These are phyloP conservation scores for Tulasnella sp. DNA, from an alignment of 768 basidiomycete species.

Conservation along the genomic window DNA sequence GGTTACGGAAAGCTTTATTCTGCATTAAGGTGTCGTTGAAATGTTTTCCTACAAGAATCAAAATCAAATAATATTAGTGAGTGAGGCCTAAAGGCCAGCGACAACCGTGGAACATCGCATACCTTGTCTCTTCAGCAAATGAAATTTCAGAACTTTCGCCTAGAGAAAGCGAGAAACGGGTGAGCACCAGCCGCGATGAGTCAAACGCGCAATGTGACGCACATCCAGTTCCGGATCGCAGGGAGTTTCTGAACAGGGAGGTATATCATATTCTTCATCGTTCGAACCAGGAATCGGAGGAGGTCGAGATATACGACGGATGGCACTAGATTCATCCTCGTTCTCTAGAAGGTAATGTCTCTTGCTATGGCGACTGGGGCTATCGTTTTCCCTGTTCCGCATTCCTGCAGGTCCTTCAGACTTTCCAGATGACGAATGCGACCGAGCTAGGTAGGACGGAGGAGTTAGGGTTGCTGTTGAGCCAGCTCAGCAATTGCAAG, in stretches of 20 bases:
- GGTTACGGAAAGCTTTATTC: conserved; percentile 88
- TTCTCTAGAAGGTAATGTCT: not conserved
- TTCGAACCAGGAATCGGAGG: conserved; percentile 43
- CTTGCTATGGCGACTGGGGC: not conserved
- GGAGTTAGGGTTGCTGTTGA: too few species aligned
- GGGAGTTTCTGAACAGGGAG: conserved; percentile 39
- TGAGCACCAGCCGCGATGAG: not conserved
- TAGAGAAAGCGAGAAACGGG: conserved; percentile 25
- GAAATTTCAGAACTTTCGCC: conserved; percentile 75
- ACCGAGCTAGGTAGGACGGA: not conserved
- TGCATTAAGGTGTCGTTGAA: conserved; percentile 95
- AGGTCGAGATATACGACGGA: conserved; percentile 48
- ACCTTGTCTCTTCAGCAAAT: conserved; percentile 45
- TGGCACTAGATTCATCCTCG: conserved; percentile 36
- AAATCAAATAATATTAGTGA: too few species aligned
- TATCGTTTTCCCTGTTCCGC: not conserved
- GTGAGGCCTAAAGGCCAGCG: not conserved
- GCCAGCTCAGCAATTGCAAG: not conserved
- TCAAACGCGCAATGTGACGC: not conserved
- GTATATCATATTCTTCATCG: conserved; percentile 67
- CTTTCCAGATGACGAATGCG: not conserved
- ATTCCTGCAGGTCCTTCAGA: not conserved
- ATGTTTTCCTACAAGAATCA: conserved; percentile 44
- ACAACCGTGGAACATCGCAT: not conserved
- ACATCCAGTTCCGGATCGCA: conserved; percentile 58